Evolutionary conservation across 345 rosid genomes (phyloP).

Genomic region (Physaria fendleri): DNA sequence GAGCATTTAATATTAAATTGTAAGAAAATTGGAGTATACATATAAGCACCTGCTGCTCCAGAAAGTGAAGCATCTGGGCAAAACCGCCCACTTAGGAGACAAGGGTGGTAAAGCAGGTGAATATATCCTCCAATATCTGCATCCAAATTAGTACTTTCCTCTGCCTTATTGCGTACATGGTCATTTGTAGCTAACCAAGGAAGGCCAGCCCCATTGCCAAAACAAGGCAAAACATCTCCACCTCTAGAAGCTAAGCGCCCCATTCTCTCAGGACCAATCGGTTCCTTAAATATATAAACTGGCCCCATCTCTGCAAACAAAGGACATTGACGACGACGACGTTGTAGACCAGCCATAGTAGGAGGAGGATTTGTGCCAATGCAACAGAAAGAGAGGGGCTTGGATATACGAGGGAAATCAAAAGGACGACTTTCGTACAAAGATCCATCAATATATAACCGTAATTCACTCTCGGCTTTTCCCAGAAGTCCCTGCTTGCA

Average conservation of each 20-base stretch:
- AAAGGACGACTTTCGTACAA: slow-evolving; percentile 90
- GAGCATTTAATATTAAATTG: neutral
- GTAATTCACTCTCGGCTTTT: slow-evolving; percentile 88
- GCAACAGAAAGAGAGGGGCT: slow-evolving; percentile 96
- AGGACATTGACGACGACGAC: slow-evolving; percentile 98
- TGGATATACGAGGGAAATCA: slow-evolving; percentile 92
- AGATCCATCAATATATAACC: slow-evolving; percentile 88
- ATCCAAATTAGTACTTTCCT: slow-evolving; percentile 80
- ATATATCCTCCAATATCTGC: slow-evolving; percentile 80
- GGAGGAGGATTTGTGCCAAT: slow-evolving; percentile 99
- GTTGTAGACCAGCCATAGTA: slow-evolving; percentile 96
- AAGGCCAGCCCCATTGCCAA: slow-evolving; percentile 91
- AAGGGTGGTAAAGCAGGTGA: slow-evolving; percentile 92
- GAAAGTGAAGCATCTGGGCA: slow-evolving; percentile 97
- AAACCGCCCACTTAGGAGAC: slow-evolving; percentile 79
- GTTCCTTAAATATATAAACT: slow-evolving; percentile 88
- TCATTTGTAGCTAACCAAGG: slow-evolving; percentile 93
- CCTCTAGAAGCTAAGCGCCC: slow-evolving; percentile 89
- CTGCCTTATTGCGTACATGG: slow-evolving; percentile 47
- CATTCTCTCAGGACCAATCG: slow-evolving; percentile 94
- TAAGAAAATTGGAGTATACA: slow-evolving; percentile 3
- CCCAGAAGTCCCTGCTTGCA: slow-evolving; percentile 83
- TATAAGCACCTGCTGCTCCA: slow-evolving; percentile 79
- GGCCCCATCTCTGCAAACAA: slow-evolving; percentile 99
- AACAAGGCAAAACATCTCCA: slow-evolving; percentile 85